These are phyloP conservation scores for Populus hybrid DNA, from an alignment of 441 rosid species.

Conservation along the genomic window DNA sequence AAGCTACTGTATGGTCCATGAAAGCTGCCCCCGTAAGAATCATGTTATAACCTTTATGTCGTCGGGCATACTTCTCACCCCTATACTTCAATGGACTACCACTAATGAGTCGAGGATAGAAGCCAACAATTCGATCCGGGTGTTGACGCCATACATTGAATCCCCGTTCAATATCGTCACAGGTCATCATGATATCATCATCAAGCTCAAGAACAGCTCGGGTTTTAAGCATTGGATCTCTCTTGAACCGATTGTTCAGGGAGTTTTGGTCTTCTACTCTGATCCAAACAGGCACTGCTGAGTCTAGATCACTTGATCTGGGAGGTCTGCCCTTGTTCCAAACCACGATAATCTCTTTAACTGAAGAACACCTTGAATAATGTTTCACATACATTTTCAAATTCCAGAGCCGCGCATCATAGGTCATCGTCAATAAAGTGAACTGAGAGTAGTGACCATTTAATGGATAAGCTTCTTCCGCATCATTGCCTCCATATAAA, in stretches of 20 bases:
- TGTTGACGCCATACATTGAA: conserved; percentile 88
- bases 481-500: conserved; percentile 82
- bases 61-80: conserved; percentile 75
- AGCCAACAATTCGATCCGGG: conserved; percentile 81
- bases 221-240: conserved; percentile 64
- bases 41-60: conserved; percentile 78
- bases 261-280: conserved; percentile 69
- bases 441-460: conserved; percentile 81
- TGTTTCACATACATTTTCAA: conserved; percentile 88
- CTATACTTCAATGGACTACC: conserved; percentile 57
- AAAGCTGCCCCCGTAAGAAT: conserved; percentile 98
- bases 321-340: conserved; percentile 98
- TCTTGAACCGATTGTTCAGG: conserved; percentile 77
- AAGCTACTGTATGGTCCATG: conserved; percentile 60
- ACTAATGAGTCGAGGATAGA: conserved; percentile 69
- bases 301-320: conserved; percentile 52
- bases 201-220: conserved; percentile 91
- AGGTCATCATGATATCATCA: conserved; percentile 95
- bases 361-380: conserved; percentile 90
- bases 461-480: conserved; percentile 56
- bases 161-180: conserved; percentile 80
- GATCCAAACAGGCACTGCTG: conserved; percentile 83
- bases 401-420: conserved; percentile 97
- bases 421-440: conserved; percentile 89
- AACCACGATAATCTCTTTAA: conserved; percentile 84